Conservation (phyloP, 345 rosid species). For the Pistacia vera region DNA sequence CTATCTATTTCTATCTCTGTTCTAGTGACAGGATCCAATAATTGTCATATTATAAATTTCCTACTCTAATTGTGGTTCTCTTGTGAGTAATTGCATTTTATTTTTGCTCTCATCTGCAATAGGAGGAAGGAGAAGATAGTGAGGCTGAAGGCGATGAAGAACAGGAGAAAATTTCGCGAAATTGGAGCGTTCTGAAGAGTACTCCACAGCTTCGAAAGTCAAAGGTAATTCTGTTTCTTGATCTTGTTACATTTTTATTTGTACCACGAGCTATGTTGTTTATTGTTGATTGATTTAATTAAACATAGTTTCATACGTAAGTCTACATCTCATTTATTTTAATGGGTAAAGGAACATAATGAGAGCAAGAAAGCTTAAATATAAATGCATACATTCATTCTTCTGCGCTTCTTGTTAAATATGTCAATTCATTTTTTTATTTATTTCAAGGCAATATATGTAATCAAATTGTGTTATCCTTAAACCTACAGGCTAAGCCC, state of each 20-base stretch:
- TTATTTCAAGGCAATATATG: neutral
- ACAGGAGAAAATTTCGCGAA: slow-evolving; percentile 70
- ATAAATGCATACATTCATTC: neutral
- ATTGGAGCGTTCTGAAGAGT: slow-evolving; percentile 86
- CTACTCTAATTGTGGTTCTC: slow-evolving; percentile 14
- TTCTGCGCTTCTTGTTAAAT: neutral
- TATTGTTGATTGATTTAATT: neutral
- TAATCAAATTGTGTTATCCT: neutral
- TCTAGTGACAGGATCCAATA: neutral
- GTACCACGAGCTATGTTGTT: neutral
- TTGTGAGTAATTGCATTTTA: slow-evolving; percentile 6
- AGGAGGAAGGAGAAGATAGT: slow-evolving; percentile 75
- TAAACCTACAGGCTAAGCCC: slow-evolving; percentile 58
- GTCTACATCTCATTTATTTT: neutral
- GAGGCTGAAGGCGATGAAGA: slow-evolving; percentile 49
- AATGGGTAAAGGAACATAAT: neutral
- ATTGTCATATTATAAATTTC: neutral
- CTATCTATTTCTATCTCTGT: no score
- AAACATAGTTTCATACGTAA: neutral
- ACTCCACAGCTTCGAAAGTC: slow-evolving; percentile 68
- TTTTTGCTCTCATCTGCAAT: neutral
- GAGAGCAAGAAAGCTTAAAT: neutral
- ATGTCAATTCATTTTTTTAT: neutral
- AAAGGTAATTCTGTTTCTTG: slow-evolving; percentile 44
- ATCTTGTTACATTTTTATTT: neutral